Conservation (phyloP, 2,329 filamentous ascomycete species). For the Stagonosporopsis chrysanthemi region DNA sequence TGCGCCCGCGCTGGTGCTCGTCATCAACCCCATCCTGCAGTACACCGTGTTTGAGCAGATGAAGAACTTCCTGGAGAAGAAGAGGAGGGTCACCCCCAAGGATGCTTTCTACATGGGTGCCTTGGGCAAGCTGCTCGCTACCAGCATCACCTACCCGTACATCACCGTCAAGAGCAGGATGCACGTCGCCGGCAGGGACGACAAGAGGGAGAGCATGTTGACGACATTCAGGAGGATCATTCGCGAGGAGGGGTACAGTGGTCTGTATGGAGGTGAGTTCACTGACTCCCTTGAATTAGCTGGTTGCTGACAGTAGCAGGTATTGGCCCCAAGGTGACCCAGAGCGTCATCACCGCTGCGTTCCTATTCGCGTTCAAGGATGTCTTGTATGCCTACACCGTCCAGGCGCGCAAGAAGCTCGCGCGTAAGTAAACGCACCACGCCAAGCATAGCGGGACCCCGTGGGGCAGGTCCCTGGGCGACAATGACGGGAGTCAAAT, state of each 20-base stretch:
- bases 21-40: slow-evolving; percentile 97
- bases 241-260: slow-evolving; percentile 86
- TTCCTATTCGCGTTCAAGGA: slow-evolving; percentile 99
- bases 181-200: slow-evolving; percentile 83
- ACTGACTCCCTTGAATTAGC: slow-evolving; percentile 11
- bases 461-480: background rate
- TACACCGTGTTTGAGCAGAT: slow-evolving; percentile 99
- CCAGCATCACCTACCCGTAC: slow-evolving; percentile 94
- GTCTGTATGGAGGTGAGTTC: slow-evolving; percentile 84
- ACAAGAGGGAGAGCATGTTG: slow-evolving; percentile 81
- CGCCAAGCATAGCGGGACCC: background rate
- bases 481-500: background rate
- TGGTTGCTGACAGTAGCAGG: slow-evolving; percentile 59
- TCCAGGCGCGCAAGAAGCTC: slow-evolving; percentile 65
- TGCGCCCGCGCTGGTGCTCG: slow-evolving; percentile 87
- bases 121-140: slow-evolving; percentile 92
- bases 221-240: slow-evolving; percentile 81
- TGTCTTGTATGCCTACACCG: slow-evolving; percentile 83
- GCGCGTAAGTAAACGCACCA: slow-evolving; percentile 49
- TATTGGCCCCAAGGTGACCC: slow-evolving; percentile 93
- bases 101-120: slow-evolving; percentile 92
- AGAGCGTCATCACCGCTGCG: slow-evolving; percentile 94
- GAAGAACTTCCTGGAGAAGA: slow-evolving; percentile 87
- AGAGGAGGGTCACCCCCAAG: slow-evolving; percentile 77
- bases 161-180: slow-evolving; percentile 98